These are phyloP conservation scores for Yamadazyma atmosphaerica DNA, from an alignment of 1,139 yeast species.

Conservation along the genomic window DNA sequence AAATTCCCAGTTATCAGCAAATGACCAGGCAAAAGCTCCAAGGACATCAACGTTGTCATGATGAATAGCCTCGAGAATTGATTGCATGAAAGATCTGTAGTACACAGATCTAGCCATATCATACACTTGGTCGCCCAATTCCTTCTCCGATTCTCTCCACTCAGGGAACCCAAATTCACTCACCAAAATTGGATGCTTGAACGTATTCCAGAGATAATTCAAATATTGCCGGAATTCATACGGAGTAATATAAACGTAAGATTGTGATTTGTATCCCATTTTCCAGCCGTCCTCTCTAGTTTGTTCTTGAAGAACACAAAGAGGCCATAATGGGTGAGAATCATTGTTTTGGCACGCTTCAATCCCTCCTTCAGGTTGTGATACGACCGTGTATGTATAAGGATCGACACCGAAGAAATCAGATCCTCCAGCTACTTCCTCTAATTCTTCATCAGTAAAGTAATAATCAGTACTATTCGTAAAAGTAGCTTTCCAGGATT, in stretches of 20 bases:
- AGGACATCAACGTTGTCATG: conserved; percentile 27
- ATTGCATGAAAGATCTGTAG: conserved; percentile 27
- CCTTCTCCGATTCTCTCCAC: conserved; percentile 28
- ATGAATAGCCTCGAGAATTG: conserved; percentile 24
- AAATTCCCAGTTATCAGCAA: conserved; percentile 33
- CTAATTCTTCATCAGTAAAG: conserved; percentile 27
- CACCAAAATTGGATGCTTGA: conserved; percentile 22
- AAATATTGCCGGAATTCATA: conserved; percentile 18
- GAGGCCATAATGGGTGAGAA: conserved; percentile 18
- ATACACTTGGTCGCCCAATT: conserved; percentile 23
- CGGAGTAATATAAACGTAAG: conserved; percentile 24
- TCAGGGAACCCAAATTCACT: conserved; percentile 38
- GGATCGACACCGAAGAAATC: conserved; percentile 39
- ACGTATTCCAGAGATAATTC: conserved; percentile 22
- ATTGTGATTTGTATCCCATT: conserved; percentile 22
- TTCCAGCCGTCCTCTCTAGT: conserved; percentile 4
- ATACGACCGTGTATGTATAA: conserved; percentile 27
- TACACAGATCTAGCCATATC: conserved; percentile 32
- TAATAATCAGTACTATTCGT: conserved; percentile 14
- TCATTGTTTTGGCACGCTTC: conserved; percentile 19
- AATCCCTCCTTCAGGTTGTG: conserved; percentile 22
- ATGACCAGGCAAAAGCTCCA: conserved; percentile 37
- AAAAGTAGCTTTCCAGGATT: conserved; percentile 22
- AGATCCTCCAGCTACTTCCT: conserved; percentile 20
- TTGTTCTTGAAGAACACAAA: conserved; percentile 3